Evolutionary conservation across 1,139 yeast species (phyloP).

Genomic region (Pichia sp.): DNA sequence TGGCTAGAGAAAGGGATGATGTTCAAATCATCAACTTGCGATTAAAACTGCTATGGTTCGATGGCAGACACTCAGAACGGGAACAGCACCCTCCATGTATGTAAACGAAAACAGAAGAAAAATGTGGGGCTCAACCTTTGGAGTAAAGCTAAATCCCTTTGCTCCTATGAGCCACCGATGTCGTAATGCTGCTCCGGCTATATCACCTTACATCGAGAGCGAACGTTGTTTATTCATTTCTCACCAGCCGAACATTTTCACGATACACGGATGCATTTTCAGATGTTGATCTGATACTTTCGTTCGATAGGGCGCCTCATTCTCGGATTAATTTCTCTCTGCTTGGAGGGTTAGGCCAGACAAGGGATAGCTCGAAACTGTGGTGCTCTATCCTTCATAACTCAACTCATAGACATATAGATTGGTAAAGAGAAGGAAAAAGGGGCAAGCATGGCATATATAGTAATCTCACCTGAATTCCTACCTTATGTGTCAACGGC

Average conservation of each 20-base stretch:
- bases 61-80: too few relatives aligned
- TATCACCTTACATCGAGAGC: not conserved
- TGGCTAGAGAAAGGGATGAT: too few relatives aligned
- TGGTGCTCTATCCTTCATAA: not conserved
- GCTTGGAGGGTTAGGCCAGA: not conserved
- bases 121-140: too few relatives aligned
- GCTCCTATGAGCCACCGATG: not conserved
- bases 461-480: slow-evolving; percentile 36
- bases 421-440: not conserved
- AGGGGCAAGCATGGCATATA: slow-evolving; percentile 28
- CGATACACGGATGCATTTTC: not conserved
- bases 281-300: not conserved
- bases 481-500: slow-evolving; percentile 44
- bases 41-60: too few relatives aligned
- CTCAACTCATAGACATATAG: not conserved
- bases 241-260: not conserved
- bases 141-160: too few relatives aligned
- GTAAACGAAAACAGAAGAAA: too few relatives aligned
- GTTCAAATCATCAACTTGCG: too few relatives aligned
- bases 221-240: not conserved
- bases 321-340: not conserved
- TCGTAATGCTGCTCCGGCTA: not conserved
- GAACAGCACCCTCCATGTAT: too few relatives aligned
- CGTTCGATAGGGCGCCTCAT: not conserved
- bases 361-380: not conserved